Evolutionary conservation across 2,329 filamentous ascomycete species (phyloP), one percentile per base, ranked within the genome.

Genomic region (Penicillium olsonii): DNA sequence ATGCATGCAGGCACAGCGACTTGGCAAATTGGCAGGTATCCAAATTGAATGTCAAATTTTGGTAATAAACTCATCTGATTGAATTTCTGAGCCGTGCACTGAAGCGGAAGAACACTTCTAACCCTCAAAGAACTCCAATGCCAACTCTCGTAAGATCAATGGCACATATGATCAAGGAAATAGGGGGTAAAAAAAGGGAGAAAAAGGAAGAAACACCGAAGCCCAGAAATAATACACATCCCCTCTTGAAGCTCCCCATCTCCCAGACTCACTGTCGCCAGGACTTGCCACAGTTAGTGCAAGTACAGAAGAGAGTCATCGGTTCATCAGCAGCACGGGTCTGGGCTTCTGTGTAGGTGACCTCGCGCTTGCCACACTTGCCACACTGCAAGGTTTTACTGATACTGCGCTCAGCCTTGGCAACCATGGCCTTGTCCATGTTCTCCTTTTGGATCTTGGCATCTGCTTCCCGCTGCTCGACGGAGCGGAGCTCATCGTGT

Each of bases 371-470:
- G 64, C 88, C 88, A 75, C 94, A 99, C 72, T 91, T 92, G 66
- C 90, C 84, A 75, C 94, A 99, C 73, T 90, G 87, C 65, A 97
- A 80, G 49, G 87, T 89, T 68, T 88, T 87, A 68, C 87, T 91
- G 75, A 96, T 90, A 68, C 87, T 92, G 80, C 91, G 94, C 74
- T 96, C 87, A 15, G 85, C 88, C 79, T 92, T 88, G 49, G 92
- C 89, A 10, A 95, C 92, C 85, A 97, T 95, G 1, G 94, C 90
- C 73, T 92, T 90, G 77, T 91, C 91, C 88, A 97, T 92, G 73
- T 99, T 99, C 74, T 96, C 90, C 73, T 88, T 84, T 68, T 91
- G 81, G 42, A 96, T 80, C 69, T 84, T 84, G 60, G 82, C 77
- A 60, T 96, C 91, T 66, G 87, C 83, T 62, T 84, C 84, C 53